phyloP scores from a whole-genome alignment of 768 basidiomycete genomes.

The Amanita molliuscula region DNA sequence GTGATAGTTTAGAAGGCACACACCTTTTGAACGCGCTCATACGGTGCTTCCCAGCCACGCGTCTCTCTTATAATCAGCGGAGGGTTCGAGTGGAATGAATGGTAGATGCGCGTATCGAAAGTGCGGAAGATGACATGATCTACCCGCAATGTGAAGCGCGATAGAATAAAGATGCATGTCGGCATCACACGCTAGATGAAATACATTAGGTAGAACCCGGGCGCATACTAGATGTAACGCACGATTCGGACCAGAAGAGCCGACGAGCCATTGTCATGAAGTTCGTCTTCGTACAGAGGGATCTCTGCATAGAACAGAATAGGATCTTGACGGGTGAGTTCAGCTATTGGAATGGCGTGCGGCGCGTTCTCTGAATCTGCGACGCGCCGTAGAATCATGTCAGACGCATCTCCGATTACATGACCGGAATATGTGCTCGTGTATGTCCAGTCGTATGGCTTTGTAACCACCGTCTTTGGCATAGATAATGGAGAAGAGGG shows the following conservation, averaged over 20 bases:
- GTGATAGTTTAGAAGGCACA: background rate
- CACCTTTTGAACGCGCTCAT: constrained; percentile 72
- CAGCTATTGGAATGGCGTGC: constrained; percentile 72
- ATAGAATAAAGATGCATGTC: constrained; percentile 82
- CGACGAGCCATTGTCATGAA: constrained; percentile 94
- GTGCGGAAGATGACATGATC: constrained; percentile 90
- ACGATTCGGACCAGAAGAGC: constrained; percentile 80
- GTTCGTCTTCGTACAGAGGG: constrained; percentile 90
- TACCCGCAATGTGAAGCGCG: constrained; percentile 87
- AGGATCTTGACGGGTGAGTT: constrained; percentile 84
- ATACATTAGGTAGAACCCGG: background rate
- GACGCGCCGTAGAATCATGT: constrained; percentile 31
- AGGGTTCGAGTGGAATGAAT: constrained; percentile 57
- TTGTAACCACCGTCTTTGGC: constrained; percentile 64
- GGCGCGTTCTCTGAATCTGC: constrained; percentile 45
- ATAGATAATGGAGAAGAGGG: constrained; percentile 54
- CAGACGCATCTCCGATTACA: constrained; percentile 12
- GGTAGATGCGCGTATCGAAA: constrained; percentile 84
- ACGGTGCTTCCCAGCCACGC: constrained; percentile 87
- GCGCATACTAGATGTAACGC: constrained; percentile 5
- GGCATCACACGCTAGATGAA: constrained; percentile 86
- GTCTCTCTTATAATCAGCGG: constrained; percentile 68
- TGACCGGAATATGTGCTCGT: constrained; percentile 82
- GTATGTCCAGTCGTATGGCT: constrained; percentile 98
- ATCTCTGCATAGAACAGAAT: constrained; percentile 98